phyloP scores from a whole-genome alignment of 352 stramenopile genomes.

The Globisporangium cederbergense region DNA sequence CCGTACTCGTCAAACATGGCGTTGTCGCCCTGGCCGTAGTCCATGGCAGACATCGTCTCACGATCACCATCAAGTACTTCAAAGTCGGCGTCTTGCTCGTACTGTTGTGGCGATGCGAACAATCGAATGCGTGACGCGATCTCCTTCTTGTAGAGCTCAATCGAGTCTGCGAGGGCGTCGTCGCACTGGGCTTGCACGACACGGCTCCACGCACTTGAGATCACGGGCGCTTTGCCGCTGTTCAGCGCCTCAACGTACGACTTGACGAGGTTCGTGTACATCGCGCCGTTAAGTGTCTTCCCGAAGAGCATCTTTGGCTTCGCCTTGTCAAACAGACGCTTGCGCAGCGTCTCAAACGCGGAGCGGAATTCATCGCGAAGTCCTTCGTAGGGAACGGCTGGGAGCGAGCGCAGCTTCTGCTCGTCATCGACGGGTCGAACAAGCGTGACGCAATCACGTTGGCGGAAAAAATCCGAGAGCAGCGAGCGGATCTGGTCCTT shows the following conservation, averaged over 20 bases:
- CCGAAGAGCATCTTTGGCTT: constrained; percentile 85
- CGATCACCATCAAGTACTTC: constrained; percentile 23
- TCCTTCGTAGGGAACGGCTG: constrained; percentile 64
- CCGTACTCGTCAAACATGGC: constrained; percentile 79
- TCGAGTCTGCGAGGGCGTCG: constrained; percentile 70
- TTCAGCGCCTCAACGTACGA: constrained; percentile 88
- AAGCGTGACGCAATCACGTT: constrained; percentile 88
- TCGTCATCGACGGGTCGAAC: constrained; percentile 87
- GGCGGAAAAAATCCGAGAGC: constrained; percentile 79
- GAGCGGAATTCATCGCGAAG: constrained; percentile 79
- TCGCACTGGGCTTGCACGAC: constrained; percentile 85
- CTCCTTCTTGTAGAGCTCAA: constrained; percentile 78
- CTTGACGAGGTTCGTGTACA: constrained; percentile 81
- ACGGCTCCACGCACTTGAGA: constrained; percentile 87
- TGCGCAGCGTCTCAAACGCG: constrained; percentile 68
- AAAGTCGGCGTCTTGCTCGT: constrained; percentile 47
- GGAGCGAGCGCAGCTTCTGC: constrained; percentile 68
- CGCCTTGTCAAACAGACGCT: constrained; percentile 70
- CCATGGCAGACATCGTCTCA: constrained; percentile 35
- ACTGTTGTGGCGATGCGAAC: constrained; percentile 58
- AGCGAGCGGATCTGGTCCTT: constrained; percentile 84
- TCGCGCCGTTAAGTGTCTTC: constrained; percentile 81
- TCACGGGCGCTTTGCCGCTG: constrained; percentile 81
- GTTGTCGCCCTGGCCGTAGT: constrained; percentile 50
- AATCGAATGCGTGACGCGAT: constrained; percentile 43